phyloP scores from a whole-genome alignment of 176 grass and related monocot species.

The Zea luxurians region DNA sequence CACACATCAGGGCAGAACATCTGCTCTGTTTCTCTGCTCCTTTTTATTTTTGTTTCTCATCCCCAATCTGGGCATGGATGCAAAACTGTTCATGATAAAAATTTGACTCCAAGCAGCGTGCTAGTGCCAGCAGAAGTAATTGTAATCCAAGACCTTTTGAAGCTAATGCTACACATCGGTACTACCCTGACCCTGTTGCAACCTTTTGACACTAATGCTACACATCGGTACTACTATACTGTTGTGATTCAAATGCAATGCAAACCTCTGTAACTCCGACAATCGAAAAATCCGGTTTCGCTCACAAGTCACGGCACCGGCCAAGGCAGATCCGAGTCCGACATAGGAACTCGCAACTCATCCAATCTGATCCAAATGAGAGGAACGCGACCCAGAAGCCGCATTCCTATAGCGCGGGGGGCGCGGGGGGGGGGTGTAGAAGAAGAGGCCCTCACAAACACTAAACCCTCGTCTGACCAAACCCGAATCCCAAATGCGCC shows the following conservation, averaged over 20 bases:
- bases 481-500: not conserved
- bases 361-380: too few species aligned
- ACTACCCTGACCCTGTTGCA: too few species aligned
- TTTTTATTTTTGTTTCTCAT: not conserved
- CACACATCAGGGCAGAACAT: not conserved
- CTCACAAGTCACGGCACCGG: not conserved
- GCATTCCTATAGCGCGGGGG: too few species aligned
- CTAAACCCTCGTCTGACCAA: not conserved
- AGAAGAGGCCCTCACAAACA: not conserved
- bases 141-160: not conserved
- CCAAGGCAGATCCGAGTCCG: not conserved
- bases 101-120: not conserved
- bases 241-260: not conserved
- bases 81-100: not conserved
- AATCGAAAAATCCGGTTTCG: not conserved
- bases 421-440: too few species aligned
- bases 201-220: not conserved
- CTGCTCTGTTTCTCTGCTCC: not conserved
- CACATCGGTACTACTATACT: not conserved
- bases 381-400: not conserved
- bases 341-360: too few species aligned
- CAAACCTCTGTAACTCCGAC: not conserved
- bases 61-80: not conserved
- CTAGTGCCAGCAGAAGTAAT: not conserved
- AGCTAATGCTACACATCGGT: too few species aligned